A percentile compares a stretch with the other conserved stretches of the same genome.
Conservation (phyloP, 305 asterid genomes). For the Fraxinus angustifolia region DNA sequence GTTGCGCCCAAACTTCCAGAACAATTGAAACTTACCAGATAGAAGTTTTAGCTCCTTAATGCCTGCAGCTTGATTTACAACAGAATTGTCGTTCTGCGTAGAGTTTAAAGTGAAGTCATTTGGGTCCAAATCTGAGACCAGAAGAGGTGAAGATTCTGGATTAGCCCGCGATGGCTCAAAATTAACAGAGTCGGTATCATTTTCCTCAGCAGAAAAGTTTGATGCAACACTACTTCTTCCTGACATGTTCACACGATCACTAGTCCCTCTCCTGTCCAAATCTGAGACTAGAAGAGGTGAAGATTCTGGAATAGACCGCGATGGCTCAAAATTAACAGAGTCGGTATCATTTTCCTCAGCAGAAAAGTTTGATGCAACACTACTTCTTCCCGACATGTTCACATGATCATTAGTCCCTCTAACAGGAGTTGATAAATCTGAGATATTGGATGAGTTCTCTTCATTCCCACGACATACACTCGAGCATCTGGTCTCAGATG, state of each 20-base stretch:
- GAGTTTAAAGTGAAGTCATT: conserved; percentile 31
- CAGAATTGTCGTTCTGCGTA: conserved; percentile 28
- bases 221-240: conserved; percentile 83
- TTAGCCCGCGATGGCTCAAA: conserved; percentile 29
- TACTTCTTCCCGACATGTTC: conserved; percentile 56
- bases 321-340: conserved; percentile 20
- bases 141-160: conserved; percentile 37
- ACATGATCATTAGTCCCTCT: conserved; percentile 35
- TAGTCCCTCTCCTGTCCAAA: conserved; percentile 22
- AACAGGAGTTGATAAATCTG: conserved; percentile 43
- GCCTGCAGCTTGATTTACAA: conserved; percentile 27
- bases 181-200: conserved; percentile 28
- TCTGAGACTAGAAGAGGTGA: conserved; percentile 39
- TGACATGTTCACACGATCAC: conserved; percentile 37
- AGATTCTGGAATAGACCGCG: conserved; percentile 32
- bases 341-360: conserved; percentile 46
- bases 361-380: conserved; percentile 71
- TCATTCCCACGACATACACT: conserved; percentile 40
- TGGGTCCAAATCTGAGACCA: conserved; percentile 31
- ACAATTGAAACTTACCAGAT: conserved; percentile 65
- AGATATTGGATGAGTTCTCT: conserved; percentile 44
- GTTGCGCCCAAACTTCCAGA: conserved; percentile 70
- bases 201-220: conserved; percentile 54
- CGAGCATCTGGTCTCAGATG: neutral
- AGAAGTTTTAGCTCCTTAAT: conserved; percentile 45